A percentile compares a stretch with the other conserved stretches of the same genome.
These are phyloP conservation scores for Sicyos baderoa DNA, from an alignment of 306 rosid genomes.

Conservation along the genomic window DNA sequence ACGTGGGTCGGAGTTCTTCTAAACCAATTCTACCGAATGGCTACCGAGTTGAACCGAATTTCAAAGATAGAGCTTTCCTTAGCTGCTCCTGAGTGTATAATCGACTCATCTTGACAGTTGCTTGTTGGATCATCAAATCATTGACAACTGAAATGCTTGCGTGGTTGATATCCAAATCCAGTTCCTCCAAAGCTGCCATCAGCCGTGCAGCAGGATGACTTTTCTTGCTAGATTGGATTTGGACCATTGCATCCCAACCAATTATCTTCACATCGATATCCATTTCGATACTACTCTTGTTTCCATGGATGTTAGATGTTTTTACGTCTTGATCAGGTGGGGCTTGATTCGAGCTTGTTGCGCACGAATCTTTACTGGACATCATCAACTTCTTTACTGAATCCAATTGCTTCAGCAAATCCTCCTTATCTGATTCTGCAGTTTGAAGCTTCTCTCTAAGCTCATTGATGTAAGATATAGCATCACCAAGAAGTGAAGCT, in stretches of 20 bases:
- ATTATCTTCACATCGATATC: slow-evolving; percentile 87
- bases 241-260: slow-evolving; percentile 90
- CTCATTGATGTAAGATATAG: slow-evolving; percentile 76
- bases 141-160: slow-evolving; percentile 89
- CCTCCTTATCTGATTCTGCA: slow-evolving; percentile 52
- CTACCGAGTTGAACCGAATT: slow-evolving; percentile 45
- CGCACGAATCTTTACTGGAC: slow-evolving; percentile 24
- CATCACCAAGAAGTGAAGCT: slow-evolving; percentile 77
- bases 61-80: slow-evolving; percentile 48
- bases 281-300: slow-evolving; percentile 33
- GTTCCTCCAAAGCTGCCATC: slow-evolving; percentile 80
- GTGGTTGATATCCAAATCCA: slow-evolving; percentile 84
- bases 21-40: slow-evolving; percentile 8
- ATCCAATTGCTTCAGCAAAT: slow-evolving; percentile 51
- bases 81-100: slow-evolving; percentile 90
- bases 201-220: slow-evolving; percentile 84
- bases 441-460: slow-evolving; percentile 59
- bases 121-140: slow-evolving; percentile 90
- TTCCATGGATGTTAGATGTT: slow-evolving; percentile 18
- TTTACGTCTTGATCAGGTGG: slow-evolving; percentile 29
- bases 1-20: neutral
- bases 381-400: slow-evolving; percentile 46
- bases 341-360: slow-evolving; percentile 21
- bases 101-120: slow-evolving; percentile 82
- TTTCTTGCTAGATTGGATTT: slow-evolving; percentile 72